Evolutionary conservation across 352 stramenopile species (phyloP), one percentile per base, ranked within the genome.

Genomic region (Phytophthora aleatoria): DNA sequence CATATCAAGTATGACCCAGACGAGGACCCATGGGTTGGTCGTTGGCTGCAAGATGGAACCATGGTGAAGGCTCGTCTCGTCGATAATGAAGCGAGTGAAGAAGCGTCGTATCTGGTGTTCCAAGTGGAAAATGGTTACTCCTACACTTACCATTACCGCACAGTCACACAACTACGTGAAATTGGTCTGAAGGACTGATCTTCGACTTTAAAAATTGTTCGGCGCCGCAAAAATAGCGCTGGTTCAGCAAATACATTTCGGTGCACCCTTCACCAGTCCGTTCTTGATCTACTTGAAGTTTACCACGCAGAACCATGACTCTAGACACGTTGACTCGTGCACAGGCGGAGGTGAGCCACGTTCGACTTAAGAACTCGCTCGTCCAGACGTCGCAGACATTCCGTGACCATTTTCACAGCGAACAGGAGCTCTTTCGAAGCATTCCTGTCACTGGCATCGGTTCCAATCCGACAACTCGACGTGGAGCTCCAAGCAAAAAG

Each of bases 21-120:
- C 26, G 55, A 77, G 1, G 67, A 83, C 50, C 57, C 67, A 8
- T 69, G 74, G 49, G 69, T 94, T 16, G 85, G 85, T 24, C 76
- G 67, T 3, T 62, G 57, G 44, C 69, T 92, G 16, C 39, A 50
- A 10, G 81, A 90, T 63, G 83, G 75, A 27, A 87, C 68, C 24
- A 71, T 82, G 33, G 81, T 94, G 39, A 94, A 92, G 56, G 84
- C 83, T 16, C 77, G 77, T 49, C 48, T 92, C 12, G 48, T 38
- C 1, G 50, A 79, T 28, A 38, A 70, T 16, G 49, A 73, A 24
- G 26, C 24, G 16, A 54, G 11, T n/a, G 56, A 60, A 44, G 61
- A 64, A 45, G 44, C 31, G 2, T 53, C 86, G 31, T 89, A 89
- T 51, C 51, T 95, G 27, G 71, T 89, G 41, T 90, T 83, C 57